These are phyloP conservation scores for Dispira parvispora DNA, from an alignment of 192 early-diverging fungal genomes.

Conservation along the genomic window DNA sequence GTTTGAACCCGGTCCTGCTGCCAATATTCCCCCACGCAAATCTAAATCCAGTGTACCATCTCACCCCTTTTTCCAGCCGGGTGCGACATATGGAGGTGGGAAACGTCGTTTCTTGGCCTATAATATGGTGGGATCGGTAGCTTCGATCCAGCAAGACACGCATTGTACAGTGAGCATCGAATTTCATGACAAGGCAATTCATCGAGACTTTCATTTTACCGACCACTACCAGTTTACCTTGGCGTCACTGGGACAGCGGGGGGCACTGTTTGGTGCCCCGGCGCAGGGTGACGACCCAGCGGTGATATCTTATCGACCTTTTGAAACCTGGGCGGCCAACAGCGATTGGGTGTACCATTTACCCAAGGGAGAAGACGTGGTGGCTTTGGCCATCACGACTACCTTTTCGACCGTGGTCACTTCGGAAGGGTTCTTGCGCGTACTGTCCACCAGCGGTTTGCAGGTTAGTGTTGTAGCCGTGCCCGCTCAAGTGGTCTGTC, in stretches of 20 bases:
- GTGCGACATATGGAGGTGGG: conserved; percentile 44
- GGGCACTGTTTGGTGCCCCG: conserved; percentile 55
- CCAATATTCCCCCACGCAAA: too few species aligned
- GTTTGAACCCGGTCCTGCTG: not conserved
- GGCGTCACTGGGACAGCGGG: conserved; percentile 51
- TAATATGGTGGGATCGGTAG: conserved; percentile 70
- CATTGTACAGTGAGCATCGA: conserved; percentile 71
- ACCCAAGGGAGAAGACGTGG: conserved; percentile 46
- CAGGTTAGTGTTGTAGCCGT: conserved; percentile 59
- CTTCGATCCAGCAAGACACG: conserved; percentile 46
- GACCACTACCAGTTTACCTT: conserved; percentile 63
- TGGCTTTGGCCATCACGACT: conserved; percentile 55
- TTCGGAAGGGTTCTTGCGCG: conserved; percentile 50
- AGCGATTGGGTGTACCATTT: conserved; percentile 62
- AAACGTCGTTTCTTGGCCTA: conserved; percentile 57
- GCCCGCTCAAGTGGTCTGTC: conserved; percentile 20
- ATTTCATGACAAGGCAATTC: conserved; percentile 69
- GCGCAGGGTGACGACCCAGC: conserved; percentile 28
- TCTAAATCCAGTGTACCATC: conserved; percentile 13
- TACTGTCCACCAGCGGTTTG: conserved; percentile 62
- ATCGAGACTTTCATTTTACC: conserved; percentile 65
- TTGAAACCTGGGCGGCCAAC: conserved; percentile 50
- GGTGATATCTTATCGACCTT: conserved; percentile 51
- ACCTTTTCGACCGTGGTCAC: conserved; percentile 55
- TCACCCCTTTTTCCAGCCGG: conserved; percentile 67